Percentiles rank a stretch among this genome's conserved stretches.
These are phyloP conservation scores for Pelargonium nanum DNA, from an alignment of 345 rosid genomes.

Conservation along the genomic window DNA sequence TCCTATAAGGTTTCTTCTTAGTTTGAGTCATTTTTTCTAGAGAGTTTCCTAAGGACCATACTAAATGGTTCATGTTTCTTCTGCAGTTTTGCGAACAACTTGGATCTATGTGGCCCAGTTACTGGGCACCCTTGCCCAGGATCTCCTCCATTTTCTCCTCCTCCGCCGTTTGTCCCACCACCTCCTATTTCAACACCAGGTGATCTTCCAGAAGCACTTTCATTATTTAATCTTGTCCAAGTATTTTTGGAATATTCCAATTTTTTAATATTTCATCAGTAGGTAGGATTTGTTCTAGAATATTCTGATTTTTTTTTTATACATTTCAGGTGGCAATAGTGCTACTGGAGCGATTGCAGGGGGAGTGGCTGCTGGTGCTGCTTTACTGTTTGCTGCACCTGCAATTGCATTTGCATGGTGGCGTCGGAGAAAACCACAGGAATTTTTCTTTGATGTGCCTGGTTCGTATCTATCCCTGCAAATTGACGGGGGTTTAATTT, in stretches of 20 bases:
- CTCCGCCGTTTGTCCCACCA: constrained; percentile 91
- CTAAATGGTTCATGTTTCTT: constrained; percentile 10
- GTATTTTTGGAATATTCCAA: not conserved
- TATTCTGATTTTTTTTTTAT: not conserved
- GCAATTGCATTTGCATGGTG: constrained; percentile 97
- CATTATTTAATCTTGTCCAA: not conserved
- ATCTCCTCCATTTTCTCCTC: constrained; percentile 99
- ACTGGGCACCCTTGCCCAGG: constrained; percentile 96
- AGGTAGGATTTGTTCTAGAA: not conserved
- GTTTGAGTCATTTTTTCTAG: constrained; percentile 5
- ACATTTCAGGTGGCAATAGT: constrained; percentile 58
- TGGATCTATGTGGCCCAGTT: constrained; percentile 90
- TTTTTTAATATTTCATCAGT: not conserved
- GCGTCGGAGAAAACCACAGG: constrained; percentile 86
- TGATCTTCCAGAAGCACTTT: constrained; percentile 14
- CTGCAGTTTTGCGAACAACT: constrained; percentile 93
- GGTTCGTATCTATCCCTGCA: not conserved
- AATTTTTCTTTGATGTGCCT: constrained; percentile 58
- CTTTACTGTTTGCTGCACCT: constrained; percentile 92
- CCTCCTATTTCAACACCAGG: constrained; percentile 66
- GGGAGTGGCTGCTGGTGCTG: constrained; percentile 99
- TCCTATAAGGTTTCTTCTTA: constrained; percentile 71
- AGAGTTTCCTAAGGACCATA: constrained; percentile 1
- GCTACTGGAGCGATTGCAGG: constrained; percentile 96
- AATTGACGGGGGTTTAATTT: not conserved